These are phyloP conservation scores for Euphorbia neoarborescens DNA, from an alignment of 441 rosid species.

Conservation along the genomic window DNA sequence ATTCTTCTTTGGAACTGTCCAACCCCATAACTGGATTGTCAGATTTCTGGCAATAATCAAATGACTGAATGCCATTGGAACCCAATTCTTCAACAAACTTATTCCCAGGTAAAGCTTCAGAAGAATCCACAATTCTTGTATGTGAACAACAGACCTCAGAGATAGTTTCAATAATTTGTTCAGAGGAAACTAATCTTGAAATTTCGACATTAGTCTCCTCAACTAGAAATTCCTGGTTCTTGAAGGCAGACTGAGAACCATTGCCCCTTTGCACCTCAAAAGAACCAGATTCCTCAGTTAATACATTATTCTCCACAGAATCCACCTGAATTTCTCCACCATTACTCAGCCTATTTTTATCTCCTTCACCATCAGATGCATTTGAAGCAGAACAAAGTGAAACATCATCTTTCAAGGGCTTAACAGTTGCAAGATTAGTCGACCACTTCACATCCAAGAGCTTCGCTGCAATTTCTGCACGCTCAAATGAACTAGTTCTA, in stretches of 20 bases:
- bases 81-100: slow-evolving; percentile 23
- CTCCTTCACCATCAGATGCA: slow-evolving; percentile 17
- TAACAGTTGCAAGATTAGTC: slow-evolving; percentile 49
- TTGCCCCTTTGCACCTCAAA: slow-evolving; percentile 20
- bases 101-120: slow-evolving; percentile 22
- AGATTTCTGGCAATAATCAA: slow-evolving; percentile 29
- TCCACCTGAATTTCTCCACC: slow-evolving; percentile 19
- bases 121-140: slow-evolving; percentile 20
- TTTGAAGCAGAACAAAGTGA: slow-evolving; percentile 25
- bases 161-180: slow-evolving; percentile 26
- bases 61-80: slow-evolving; percentile 26
- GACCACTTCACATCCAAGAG: slow-evolving; percentile 88
- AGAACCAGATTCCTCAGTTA: slow-evolving; percentile 24
- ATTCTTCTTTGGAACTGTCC: slow-evolving; percentile 26
- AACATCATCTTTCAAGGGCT: slow-evolving; percentile 31
- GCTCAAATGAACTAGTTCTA: slow-evolving; percentile 51
- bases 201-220: slow-evolving; percentile 27
- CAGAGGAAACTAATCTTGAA: slow-evolving; percentile 22
- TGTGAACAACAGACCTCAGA: slow-evolving; percentile 20
- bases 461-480: slow-evolving; percentile 85
- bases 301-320: slow-evolving; percentile 13
- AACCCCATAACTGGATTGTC: slow-evolving; percentile 24
- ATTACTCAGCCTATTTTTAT: slow-evolving; percentile 14
- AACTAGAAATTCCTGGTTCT: slow-evolving; percentile 23
- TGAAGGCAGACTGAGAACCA: slow-evolving; percentile 18